Conservation (phyloP, 108 stramenopile genomes). For the Cyclostephanos tholiformis region DNA sequence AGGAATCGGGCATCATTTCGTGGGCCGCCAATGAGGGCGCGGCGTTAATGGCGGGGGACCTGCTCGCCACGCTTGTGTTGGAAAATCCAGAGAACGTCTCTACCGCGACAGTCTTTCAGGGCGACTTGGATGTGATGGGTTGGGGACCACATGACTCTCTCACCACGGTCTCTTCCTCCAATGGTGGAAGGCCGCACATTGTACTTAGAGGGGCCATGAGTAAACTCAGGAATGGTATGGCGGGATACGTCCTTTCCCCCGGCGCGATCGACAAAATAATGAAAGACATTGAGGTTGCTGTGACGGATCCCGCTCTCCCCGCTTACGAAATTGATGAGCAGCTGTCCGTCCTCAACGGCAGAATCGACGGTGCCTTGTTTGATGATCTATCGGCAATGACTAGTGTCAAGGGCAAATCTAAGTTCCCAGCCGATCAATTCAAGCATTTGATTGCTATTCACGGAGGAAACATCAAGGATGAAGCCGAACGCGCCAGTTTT, state of each 20-base stretch:
- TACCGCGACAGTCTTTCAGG: constrained; percentile 71
- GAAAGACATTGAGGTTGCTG: constrained; percentile 69
- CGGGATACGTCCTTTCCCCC: constrained; percentile 77
- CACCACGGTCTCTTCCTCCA: constrained; percentile 12
- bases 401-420: constrained; percentile 48
- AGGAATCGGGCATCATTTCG: constrained; percentile 89
- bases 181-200: constrained; percentile 72
- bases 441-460: constrained; percentile 57
- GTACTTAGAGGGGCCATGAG: constrained; percentile 75
- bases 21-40: constrained; percentile 93
- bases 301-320: constrained; percentile 80
- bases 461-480: constrained; percentile 51
- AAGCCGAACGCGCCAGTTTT: constrained; percentile 69
- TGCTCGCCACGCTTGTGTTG: constrained; percentile 90
- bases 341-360: constrained; percentile 89
- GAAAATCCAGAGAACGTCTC: constrained; percentile 95
- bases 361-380: constrained; percentile 80
- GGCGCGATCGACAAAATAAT: constrained; percentile 62
- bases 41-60: constrained; percentile 88
- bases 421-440: constrained; percentile 80
- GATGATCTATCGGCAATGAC: constrained; percentile 63
- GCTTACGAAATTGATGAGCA: constrained; percentile 93
- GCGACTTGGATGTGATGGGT: constrained; percentile 65
- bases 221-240: constrained; percentile 78
- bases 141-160: constrained; percentile 58